Percentiles rank a stretch among this genome's conserved stretches.
These are phyloP conservation scores for Thalassiosira gravida DNA, from an alignment of 352 stramenopile species.

Conservation along the genomic window DNA sequence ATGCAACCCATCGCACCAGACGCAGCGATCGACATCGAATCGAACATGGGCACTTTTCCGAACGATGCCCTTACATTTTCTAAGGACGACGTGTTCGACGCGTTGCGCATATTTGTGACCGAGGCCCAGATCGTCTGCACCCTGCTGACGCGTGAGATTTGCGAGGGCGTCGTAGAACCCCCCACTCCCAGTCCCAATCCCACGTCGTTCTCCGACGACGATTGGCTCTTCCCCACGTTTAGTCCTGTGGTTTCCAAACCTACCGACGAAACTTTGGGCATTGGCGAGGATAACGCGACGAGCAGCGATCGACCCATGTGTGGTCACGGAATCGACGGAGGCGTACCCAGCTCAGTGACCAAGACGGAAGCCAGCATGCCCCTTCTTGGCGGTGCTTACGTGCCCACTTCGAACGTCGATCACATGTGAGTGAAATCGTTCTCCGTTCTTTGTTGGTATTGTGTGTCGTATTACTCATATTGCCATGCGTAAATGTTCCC, in stretches of 20 bases:
- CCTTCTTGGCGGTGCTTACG: slow-evolving; percentile 33
- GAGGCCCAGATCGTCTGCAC: slow-evolving; percentile 30
- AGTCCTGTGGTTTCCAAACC: background rate
- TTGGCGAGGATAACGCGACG: background rate
- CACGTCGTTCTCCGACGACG: too few relatives aligned
- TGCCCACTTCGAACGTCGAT: slow-evolving; percentile 51
- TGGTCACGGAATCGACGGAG: slow-evolving; percentile 16
- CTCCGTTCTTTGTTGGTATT: background rate
- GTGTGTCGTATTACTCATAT: background rate
- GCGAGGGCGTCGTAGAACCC: too few relatives aligned
- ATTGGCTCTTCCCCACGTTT: background rate
- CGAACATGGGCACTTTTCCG: slow-evolving; percentile 24
- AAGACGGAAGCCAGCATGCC: background rate
- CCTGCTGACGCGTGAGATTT: slow-evolving; percentile 30
- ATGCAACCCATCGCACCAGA: slow-evolving; percentile 5
- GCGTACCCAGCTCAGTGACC: background rate
- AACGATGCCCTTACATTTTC: background rate
- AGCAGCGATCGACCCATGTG: background rate
- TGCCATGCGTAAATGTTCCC: background rate
- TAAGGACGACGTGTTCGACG: slow-evolving; percentile 33
- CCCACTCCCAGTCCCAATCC: too few relatives aligned
- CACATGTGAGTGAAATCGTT: slow-evolving; percentile 47
- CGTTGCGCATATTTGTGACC: slow-evolving; percentile 25
- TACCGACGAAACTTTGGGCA: background rate
- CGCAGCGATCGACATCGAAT: slow-evolving; percentile 22